Evolutionary conservation across 176 grass and related monocot genomes (phyloP).

Genomic region (Oryza officinalis): DNA sequence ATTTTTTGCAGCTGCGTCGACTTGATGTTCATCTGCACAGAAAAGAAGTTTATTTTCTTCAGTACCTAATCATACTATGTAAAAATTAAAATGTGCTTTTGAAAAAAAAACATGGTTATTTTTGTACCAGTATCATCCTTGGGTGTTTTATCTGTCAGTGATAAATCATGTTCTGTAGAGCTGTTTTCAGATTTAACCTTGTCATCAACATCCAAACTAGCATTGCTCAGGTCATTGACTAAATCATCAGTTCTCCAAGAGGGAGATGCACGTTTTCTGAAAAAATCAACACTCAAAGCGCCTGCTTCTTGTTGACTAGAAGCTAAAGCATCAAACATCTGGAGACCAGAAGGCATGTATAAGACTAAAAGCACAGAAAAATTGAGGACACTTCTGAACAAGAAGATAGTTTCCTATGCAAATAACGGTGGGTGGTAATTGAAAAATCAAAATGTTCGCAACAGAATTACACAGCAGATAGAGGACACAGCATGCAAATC

Average conservation of each 20-base stretch:
- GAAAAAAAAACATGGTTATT: conserved; percentile 16
- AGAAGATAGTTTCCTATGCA: not conserved
- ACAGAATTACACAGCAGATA: conserved; percentile 3
- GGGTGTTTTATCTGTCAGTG: conserved; percentile 38
- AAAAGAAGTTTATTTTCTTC: conserved; percentile 28
- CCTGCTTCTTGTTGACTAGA: conserved; percentile 65
- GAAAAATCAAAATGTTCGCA: not conserved
- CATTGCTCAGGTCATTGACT: conserved; percentile 39
- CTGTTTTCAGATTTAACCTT: conserved; percentile 53
- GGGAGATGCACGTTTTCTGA: conserved; percentile 68
- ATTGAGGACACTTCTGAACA: conserved; percentile 9
- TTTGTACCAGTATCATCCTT: conserved; percentile 63
- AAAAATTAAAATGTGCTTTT: conserved; percentile 16
- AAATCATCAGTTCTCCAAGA: conserved; percentile 89
- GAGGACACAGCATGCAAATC: not conserved
- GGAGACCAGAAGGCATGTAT: conserved; percentile 25
- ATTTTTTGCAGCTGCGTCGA: conserved; percentile 51
- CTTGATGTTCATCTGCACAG: conserved; percentile 64
- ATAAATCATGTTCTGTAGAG: conserved; percentile 43
- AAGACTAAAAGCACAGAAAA: conserved; percentile 13
- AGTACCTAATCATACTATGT: not conserved
- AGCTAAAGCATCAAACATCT: conserved; percentile 82
- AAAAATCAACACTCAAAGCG: conserved; percentile 81
- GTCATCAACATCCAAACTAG: conserved; percentile 47
- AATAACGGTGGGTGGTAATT: conserved; percentile 26